phyloP scores from a whole-genome alignment of 2,329 filamentous ascomycete species.

The Xylaria sp. region DNA sequence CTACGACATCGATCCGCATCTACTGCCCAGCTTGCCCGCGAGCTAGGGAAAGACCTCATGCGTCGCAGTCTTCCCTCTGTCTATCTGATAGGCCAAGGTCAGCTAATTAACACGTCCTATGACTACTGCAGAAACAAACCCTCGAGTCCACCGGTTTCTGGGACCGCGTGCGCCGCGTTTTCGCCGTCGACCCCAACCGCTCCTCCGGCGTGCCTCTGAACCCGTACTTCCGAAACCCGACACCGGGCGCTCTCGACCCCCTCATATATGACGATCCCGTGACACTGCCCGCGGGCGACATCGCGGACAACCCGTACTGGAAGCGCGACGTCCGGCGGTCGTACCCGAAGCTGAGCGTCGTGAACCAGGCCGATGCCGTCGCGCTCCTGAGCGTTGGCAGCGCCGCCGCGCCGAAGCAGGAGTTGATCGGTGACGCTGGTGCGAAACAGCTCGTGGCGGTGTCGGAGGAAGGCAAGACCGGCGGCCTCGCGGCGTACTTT shows the following conservation, averaged over 20 bases:
- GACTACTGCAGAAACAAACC: constrained; percentile 81
- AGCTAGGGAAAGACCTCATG: not conserved
- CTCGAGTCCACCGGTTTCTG: constrained; percentile 88
- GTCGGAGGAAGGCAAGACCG: constrained; percentile 71
- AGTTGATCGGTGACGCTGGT: constrained; percentile 77
- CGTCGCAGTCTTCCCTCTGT: not conserved
- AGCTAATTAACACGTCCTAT: constrained; percentile 24
- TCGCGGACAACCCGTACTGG: constrained; percentile 95
- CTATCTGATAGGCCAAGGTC: not conserved
- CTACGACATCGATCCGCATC: not conserved
- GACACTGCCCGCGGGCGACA: constrained; percentile 81
- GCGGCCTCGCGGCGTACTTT: constrained; percentile 74
- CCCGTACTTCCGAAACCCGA: constrained; percentile 86
- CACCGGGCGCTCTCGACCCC: constrained; percentile 76
- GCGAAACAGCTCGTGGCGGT: constrained; percentile 73
- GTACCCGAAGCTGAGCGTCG: constrained; percentile 80
- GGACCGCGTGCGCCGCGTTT: constrained; percentile 77
- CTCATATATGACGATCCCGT: constrained; percentile 79
- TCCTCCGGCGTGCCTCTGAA: constrained; percentile 93
- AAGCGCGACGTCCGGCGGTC: constrained; percentile 85
- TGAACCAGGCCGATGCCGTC: constrained; percentile 85
- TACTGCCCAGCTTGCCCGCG: not conserved
- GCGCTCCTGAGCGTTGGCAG: constrained; percentile 85
- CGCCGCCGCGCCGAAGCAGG: constrained; percentile 78
- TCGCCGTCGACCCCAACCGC: constrained; percentile 85